Conservation (phyloP, 371 early-diverging fungal species). For the Choanephora cucurbitarum region DNA sequence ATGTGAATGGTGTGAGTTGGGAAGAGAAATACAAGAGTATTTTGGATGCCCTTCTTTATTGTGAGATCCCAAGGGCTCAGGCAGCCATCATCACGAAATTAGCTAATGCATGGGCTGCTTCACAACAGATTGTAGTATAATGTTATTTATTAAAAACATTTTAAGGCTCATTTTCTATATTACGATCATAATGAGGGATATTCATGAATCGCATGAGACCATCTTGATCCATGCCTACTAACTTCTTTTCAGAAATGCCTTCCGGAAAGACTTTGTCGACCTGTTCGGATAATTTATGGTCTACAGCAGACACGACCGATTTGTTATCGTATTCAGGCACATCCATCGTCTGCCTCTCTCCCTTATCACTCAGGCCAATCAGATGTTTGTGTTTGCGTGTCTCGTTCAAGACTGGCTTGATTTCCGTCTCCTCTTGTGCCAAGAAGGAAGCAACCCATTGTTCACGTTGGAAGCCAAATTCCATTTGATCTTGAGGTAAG, state of each 20-base stretch:
- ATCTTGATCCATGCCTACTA: constrained; percentile 15
- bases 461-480: background rate
- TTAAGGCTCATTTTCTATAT: background rate
- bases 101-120: constrained; percentile 35
- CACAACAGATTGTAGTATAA: constrained; percentile 23
- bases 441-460: background rate
- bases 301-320: background rate
- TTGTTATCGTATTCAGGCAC: background rate
- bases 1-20: constrained; percentile 3
- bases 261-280: background rate
- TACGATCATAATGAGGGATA: constrained; percentile 18
- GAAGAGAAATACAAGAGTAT: constrained; percentile 15
- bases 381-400: background rate
- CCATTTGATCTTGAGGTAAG: background rate
- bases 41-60: constrained; percentile 25
- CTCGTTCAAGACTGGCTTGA: background rate
- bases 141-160: background rate
- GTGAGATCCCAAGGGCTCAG: constrained; percentile 36
- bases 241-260: constrained; percentile 2
- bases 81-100: constrained; percentile 26
- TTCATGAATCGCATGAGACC: constrained; percentile 15
- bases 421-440: background rate
- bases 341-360: background rate
- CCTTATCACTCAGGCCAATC: background rate
- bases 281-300: background rate